Conservation (phyloP, 2,329 filamentous ascomycete species). For the Coniella lustricola region DNA sequence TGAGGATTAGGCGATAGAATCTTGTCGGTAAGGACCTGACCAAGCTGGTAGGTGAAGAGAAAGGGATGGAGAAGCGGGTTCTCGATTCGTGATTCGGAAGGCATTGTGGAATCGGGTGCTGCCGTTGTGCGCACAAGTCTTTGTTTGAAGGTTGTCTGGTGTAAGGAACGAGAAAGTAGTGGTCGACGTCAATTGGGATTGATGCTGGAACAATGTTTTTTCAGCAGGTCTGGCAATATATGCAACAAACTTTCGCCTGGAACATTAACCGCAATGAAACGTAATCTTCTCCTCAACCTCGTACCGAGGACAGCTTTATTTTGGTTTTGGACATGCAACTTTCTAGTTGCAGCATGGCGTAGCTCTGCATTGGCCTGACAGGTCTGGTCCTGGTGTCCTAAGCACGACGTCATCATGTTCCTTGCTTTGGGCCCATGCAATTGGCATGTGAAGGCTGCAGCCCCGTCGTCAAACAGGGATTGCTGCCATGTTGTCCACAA, state of each 20-base stretch:
- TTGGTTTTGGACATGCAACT: not conserved
- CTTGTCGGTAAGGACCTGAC: conserved; percentile 57
- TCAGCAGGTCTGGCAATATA: not conserved
- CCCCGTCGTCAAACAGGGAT: not conserved
- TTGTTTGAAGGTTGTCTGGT: too few relatives aligned
- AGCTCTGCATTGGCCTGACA: not conserved
- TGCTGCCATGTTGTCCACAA: not conserved
- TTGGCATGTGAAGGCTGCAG: not conserved
- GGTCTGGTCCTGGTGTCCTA: not conserved
- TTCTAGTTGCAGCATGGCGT: not conserved
- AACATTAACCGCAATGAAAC: not conserved
- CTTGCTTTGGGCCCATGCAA: not conserved
- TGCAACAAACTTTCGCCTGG: too few relatives aligned
- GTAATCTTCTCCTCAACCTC: not conserved
- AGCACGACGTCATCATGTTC: conserved; percentile 4
- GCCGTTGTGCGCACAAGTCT: not conserved
- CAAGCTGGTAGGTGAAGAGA: conserved; percentile 54
- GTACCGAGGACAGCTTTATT: not conserved
- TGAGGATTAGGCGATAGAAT: conserved; percentile 66
- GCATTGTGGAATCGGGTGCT: conserved; percentile 23
- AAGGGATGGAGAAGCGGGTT: conserved; percentile 46
- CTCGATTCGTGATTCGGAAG: conserved; percentile 25
- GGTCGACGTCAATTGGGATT: too few relatives aligned
- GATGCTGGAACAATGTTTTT: too few relatives aligned
- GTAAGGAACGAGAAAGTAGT: too few relatives aligned